A percentile compares a stretch with the other conserved stretches of the same genome.
These are phyloP conservation scores for Polymyxa betae DNA, from an alignment of 208 protist genomes.

Conservation along the genomic window DNA sequence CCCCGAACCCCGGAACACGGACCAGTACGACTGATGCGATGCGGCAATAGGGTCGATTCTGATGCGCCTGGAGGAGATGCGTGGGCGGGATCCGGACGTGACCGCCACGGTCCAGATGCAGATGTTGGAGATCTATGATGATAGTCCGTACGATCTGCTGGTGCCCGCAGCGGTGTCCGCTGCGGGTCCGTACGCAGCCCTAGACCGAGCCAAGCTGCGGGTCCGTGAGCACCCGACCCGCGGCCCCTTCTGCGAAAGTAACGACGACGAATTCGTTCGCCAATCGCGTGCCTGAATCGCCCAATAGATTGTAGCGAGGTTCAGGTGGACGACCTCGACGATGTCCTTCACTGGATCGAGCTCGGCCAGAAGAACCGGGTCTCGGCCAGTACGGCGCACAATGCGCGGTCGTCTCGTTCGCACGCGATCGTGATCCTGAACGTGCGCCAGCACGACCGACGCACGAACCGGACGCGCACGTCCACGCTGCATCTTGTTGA, in stretches of 20 bases:
- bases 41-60: background rate
- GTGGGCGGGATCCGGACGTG: background rate
- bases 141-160: constrained; percentile 31
- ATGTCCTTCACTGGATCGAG: background rate
- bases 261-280: background rate
- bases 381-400: background rate
- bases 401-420: background rate
- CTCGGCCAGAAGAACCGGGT: background rate
- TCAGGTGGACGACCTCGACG: background rate
- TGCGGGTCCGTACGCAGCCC: too few relatives aligned
- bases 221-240: constrained; percentile 15
- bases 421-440: background rate
- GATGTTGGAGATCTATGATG: constrained; percentile 37
- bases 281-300: too few relatives aligned
- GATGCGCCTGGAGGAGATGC: background rate
- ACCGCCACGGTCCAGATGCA: background rate
- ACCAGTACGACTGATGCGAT: background rate
- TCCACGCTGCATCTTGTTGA: background rate
- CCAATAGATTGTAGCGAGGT: background rate
- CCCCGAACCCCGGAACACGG: background rate
- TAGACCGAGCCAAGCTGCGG: background rate
- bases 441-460: background rate
- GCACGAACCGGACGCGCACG: background rate
- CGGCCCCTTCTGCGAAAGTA: constrained; percentile 25
- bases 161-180: background rate